Evolutionary conservation across 345 rosid species (phyloP).

Genomic region (Acer negundo): DNA sequence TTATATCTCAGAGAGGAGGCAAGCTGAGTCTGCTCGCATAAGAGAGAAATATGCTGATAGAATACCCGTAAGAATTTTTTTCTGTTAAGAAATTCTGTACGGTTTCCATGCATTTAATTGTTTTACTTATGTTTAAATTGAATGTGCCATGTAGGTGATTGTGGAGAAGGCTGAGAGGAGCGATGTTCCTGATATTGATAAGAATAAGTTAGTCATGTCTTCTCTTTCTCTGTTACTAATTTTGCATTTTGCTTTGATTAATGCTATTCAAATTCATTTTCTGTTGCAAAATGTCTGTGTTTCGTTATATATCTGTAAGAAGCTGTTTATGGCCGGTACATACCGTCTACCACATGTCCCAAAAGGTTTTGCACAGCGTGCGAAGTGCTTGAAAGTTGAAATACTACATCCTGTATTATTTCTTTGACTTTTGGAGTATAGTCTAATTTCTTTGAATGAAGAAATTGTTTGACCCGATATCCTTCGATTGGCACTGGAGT

Average conservation of each 20-base stretch:
- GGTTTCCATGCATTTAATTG: neutral
- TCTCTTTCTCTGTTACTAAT: neutral
- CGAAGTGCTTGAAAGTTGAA: neutral
- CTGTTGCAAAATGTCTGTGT: no score
- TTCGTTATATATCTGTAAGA: no score
- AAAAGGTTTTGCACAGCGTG: neutral
- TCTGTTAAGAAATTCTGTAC: neutral
- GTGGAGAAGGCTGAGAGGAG: slow-evolving; percentile 88
- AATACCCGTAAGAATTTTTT: slow-evolving; percentile 60
- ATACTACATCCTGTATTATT: neutral
- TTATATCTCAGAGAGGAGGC: slow-evolving; percentile 65
- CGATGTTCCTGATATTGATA: slow-evolving; percentile 94
- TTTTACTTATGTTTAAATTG: neutral
- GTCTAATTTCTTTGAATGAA: neutral
- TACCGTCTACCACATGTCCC: neutral
- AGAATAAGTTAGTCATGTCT: slow-evolving; percentile 75
- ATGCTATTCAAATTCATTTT: no score
- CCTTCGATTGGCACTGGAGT: neutral
- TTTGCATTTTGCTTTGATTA: neutral
- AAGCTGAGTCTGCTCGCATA: slow-evolving; percentile 76
- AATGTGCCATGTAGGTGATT: slow-evolving; percentile 65
- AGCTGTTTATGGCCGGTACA: neutral
- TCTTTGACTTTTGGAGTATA: neutral
- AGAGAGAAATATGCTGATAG: slow-evolving; percentile 92
- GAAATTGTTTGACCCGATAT: neutral